Base-by-base conservation (phyloP, 768 basidiomycete species). In the Amanita brunnescens region DNA sequence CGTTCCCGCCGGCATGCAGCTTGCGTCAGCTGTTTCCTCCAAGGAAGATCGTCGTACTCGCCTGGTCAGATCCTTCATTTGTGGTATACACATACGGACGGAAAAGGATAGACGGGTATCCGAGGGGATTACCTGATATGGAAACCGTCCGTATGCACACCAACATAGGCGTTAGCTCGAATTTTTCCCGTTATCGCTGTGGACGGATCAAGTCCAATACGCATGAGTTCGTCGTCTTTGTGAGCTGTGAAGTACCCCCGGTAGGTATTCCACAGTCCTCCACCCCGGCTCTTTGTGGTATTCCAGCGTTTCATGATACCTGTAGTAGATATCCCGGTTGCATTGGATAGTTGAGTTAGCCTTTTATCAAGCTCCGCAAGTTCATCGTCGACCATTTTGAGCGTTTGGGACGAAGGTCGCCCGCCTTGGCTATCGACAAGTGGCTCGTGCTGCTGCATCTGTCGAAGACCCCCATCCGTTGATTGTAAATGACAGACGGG, bases 361-460 rank as follows among this genome's bases (percentile, higher is more conserved):
- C 20, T 3, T 18, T 42, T 23, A 14, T 42, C 41, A 23, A 42
- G 12, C 7, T 6, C 41, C 13, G 41, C 13, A 20, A 42, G 41
- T 42, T 42, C 16, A 3, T 42, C 21, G 14, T 42, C 41, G 7
- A 42, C 21, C 6, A 16, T 14, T 18, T 39, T 49, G 6, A 60
- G 16, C 29, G 58, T 57, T 13, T 32, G 40, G 1, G 39, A 14
- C 57, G 58, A 61, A 0, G 47, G 47, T 3, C n/a, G 6, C 4
- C 43, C 34, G 1, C 35, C 23, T 5, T 41, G 6, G 3, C 21
- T 42, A 23, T 42, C 41, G 6, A 23, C 20, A 23, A 42, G 16
- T 26, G 41, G 41, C 23, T 42, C 41, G 6, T 42, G 41, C 14
- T 42, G 12, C 41, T 42, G 41, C 41, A 42, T n/a, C n/a, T n/a